A percentile compares a stretch with the other conserved stretches of the same genome.
These are phyloP conservation scores for Fusarium coffeatum DNA, from an alignment of 2,329 filamentous ascomycete genomes.

Conservation along the genomic window DNA sequence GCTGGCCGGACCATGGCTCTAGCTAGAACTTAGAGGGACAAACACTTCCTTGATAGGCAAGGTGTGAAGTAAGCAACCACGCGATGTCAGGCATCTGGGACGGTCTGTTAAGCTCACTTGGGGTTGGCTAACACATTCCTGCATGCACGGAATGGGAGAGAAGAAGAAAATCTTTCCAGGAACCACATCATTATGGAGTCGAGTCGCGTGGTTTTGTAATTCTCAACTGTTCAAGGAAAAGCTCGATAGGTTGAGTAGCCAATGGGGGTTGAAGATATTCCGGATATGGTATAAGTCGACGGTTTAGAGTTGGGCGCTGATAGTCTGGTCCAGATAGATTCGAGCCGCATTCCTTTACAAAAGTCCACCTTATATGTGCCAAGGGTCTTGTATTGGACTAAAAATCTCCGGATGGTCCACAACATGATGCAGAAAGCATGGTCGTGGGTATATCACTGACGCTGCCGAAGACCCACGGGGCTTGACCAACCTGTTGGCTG, in stretches of 20 bases:
- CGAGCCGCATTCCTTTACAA: conserved; percentile 25
- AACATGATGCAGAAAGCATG: not conserved
- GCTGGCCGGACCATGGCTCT: not conserved
- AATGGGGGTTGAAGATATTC: not conserved
- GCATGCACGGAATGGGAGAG: conserved; percentile 2
- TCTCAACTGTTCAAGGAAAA: not conserved
- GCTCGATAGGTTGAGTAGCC: not conserved
- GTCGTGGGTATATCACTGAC: not conserved
- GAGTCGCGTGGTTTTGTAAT: not conserved
- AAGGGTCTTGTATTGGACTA: not conserved
- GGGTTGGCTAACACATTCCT: conserved; percentile 1
- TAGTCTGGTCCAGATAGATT: conserved; percentile 6
- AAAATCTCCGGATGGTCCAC: not conserved
- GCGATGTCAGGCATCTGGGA: not conserved
- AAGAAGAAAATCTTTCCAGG: not conserved
- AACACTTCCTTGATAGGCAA: conserved; percentile 5
- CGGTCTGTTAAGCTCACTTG: not conserved
- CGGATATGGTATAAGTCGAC: conserved; percentile 23
- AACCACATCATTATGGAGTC: not conserved
- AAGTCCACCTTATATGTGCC: not conserved
- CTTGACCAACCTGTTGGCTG: not conserved
- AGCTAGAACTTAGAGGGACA: not conserved
- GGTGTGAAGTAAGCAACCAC: not conserved
- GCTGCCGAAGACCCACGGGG: conserved; percentile 4
- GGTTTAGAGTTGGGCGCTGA: not conserved